Conservation (phyloP, 345 rosid genomes). For the Pugionium cornutum region DNA sequence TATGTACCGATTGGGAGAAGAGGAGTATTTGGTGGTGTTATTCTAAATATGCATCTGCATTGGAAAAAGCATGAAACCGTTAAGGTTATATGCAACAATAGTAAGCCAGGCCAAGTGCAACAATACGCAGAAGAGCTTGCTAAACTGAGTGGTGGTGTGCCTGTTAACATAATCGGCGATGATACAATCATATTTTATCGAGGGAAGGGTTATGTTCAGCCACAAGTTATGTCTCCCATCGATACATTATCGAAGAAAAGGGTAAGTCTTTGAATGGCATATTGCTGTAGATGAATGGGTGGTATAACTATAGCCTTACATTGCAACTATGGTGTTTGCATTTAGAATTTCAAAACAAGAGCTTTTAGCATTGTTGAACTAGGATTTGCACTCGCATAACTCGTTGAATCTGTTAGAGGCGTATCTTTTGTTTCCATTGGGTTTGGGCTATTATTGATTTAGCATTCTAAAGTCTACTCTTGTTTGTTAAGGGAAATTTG, state of each 20-base stretch:
- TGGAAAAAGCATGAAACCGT: conserved; percentile 97
- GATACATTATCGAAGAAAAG: conserved; percentile 85
- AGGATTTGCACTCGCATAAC: neutral
- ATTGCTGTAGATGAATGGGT: neutral
- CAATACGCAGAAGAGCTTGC: conserved; percentile 70
- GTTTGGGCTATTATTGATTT: neutral
- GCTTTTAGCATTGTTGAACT: neutral
- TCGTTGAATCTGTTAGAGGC: too few relatives aligned
- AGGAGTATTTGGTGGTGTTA: conserved; percentile 89
- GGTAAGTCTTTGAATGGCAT: conserved; percentile 40
- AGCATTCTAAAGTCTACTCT: neutral
- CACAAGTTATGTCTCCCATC: conserved; percentile 85
- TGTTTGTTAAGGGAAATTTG: neutral
- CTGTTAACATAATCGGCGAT: conserved; percentile 71
- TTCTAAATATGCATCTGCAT: conserved; percentile 93
- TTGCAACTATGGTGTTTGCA: neutral
- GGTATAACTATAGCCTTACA: neutral
- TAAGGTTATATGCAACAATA: conserved; percentile 81
- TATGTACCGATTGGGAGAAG: conserved; percentile 85
- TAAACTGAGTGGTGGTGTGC: conserved; percentile 84
- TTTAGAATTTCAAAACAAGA: neutral
- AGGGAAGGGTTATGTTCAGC: conserved; percentile 85
- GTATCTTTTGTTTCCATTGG: neutral
- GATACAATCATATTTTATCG: conserved; percentile 77
- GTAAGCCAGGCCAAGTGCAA: conserved; percentile 75